Conservation (phyloP, 176 grass and related monocot genomes). For the Miscanthus lutarioriparius region DNA sequence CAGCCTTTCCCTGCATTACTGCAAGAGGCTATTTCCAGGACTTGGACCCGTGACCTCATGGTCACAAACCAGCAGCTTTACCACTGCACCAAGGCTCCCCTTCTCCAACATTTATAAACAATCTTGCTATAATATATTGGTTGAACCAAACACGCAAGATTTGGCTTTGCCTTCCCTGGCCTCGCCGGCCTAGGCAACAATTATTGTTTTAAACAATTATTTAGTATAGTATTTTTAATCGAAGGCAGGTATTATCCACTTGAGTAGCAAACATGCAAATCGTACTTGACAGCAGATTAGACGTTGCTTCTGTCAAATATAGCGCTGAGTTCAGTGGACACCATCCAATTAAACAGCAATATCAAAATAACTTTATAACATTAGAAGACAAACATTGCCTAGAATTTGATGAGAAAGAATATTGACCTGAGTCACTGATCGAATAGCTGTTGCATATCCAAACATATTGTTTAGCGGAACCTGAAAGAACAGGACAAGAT, state of each 20-base stretch:
- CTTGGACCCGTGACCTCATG: too few species aligned
- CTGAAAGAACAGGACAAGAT: conserved; percentile 43
- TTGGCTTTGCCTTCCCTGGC: neutral
- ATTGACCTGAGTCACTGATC: conserved; percentile 88
- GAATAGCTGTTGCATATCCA: conserved; percentile 84
- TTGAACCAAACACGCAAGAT: neutral
- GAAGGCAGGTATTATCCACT: neutral
- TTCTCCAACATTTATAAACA: neutral
- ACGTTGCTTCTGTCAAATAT: neutral
- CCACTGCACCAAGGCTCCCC: too few species aligned
- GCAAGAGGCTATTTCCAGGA: too few species aligned
- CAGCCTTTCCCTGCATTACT: too few species aligned
- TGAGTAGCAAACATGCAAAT: neutral
- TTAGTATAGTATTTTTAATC: neutral
- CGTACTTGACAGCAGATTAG: neutral
- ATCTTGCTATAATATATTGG: neutral
- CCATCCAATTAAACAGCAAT: neutral
- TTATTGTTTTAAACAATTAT: neutral
- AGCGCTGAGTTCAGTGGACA: conserved; percentile 3
- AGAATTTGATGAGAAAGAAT: conserved; percentile 15
- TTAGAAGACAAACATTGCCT: neutral
- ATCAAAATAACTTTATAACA: neutral
- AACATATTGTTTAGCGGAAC: conserved; percentile 99
- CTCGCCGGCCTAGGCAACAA: neutral
- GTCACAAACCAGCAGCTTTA: too few species aligned